Base-by-base conservation (phyloP, 192 early-diverging fungal genomes). In the Hyaloraphidium curvatum region DNA sequence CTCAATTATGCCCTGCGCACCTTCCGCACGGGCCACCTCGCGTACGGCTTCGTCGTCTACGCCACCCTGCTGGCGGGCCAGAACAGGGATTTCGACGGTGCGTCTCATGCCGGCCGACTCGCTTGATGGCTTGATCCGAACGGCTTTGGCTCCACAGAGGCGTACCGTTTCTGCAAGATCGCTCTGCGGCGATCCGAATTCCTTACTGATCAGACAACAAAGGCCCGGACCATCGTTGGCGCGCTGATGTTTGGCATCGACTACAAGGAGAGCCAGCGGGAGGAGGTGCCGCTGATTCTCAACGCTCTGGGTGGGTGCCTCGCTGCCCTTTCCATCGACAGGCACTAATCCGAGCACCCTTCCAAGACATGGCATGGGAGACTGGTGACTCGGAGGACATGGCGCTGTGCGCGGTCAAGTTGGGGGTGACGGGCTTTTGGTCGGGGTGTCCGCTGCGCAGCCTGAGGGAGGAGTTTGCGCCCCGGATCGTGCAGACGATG, bases 101-200 rank as follows among this genome's bases (percentile, higher is more conserved):
- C 14, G 43, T 5, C 17, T 11, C 11, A 9, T 9, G 19, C 43
- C 23, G 19, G 14, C 5, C 7, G 43, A 22, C 25, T 48, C 7
- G 11, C 19, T 5, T 11, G 43, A 9, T 11, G 7, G 9, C 14
- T 22, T 14, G 5, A 48, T 9, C 23, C 19, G 25, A 48, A 48
- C 25, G 5, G 14, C 25, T 4, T 48, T 37, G 35, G 43, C n/a
- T 21, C 19, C 19, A 5, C 43, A 48, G 43, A 25, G 14, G 43
- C 43, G 17, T 48, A 48, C 43, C 43, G 43, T 5, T 48, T 48
- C 25, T 48, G 43, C 43, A 48, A 48, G 19, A 48, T 48, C 25
- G 43, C 43, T 9, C 14, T 48, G 4, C 14, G 25, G 19, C 43
- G 43, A 11, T 22, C 17, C 23, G 43, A 48, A 14, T n/a, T n/a